A percentile compares a stretch with the other conserved stretches of the same genome.
Conservation (phyloP, 129 eudicot species). For the Dittrichia graveolens region DNA sequence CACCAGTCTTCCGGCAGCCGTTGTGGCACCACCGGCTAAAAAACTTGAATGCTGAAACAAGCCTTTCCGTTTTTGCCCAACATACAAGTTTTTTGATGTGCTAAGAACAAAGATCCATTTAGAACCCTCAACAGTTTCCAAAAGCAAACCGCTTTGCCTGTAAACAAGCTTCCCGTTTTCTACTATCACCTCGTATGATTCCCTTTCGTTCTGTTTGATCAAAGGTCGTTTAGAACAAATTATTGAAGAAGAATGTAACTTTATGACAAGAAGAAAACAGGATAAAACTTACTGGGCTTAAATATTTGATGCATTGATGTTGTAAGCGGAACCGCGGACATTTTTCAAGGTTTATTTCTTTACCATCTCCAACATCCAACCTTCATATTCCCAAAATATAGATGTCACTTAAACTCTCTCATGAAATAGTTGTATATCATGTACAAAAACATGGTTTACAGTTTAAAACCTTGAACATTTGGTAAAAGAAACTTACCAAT, state of each 20-base stretch:
- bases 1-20: constrained; percentile 86
- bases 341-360: constrained; percentile 71
- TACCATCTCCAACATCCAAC: constrained; percentile 99
- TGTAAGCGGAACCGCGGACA: constrained; percentile 72
- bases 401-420: no score
- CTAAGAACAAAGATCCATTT: constrained; percentile 92
- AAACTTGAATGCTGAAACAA: constrained; percentile 88
- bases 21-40: constrained; percentile 83
- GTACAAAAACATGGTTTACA: not conserved
- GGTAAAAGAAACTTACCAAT: constrained; percentile 50
- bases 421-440: not conserved
- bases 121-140: constrained; percentile 66
- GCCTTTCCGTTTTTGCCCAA: constrained; percentile 83
- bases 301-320: constrained; percentile 76
- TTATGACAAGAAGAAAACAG: not conserved
- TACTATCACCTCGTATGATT: constrained; percentile 70
- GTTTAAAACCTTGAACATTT: not conserved
- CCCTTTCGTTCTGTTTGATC: constrained; percentile 65
- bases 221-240: constrained; percentile 4
- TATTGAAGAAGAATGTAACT: not conserved
- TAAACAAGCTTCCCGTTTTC: constrained; percentile 87
- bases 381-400: constrained; percentile 40
- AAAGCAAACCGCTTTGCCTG: constrained; percentile 51
- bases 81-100: constrained; percentile 70
- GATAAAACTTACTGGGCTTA: constrained; percentile 65